Evolutionary conservation across 768 basidiomycete genomes (phyloP), one percentile per base, ranked within the genome.

Genomic region (Phylloporus arenicola): DNA sequence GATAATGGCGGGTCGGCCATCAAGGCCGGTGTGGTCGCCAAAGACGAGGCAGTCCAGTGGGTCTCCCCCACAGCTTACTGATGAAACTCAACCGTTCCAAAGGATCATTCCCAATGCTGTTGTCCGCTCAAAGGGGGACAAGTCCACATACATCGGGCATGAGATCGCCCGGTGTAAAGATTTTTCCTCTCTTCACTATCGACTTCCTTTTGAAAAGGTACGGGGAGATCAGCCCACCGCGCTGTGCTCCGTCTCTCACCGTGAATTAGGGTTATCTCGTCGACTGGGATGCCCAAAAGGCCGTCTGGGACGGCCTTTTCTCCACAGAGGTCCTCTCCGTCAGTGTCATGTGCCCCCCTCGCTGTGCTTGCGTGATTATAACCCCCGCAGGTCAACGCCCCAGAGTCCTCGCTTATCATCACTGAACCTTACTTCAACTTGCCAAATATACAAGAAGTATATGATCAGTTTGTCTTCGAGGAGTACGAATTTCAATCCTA

Each of bases 341-440:
- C 65, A 63, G 74, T 64, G 16, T 29, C 39, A 24, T 27, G 42
- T 39, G 25, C 39, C 16, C 22, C 14, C 4, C 35, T 25, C 40
- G 3, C 37, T 31, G 50, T 56, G 37, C 24, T 13, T 46, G 45
- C 27, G 29, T 43, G 8, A 43, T 42, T 58, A 50, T 44, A 51
- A 40, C 51, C 49, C 56, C 48, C 19, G 35, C 56, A 94, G 92
- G 71, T 91, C 49, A 80, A 90, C 61, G 82, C 91, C 0, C 71
- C 81, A 1, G 75, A 80, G 45, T 81, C 86, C 0, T 83, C 87
- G 4, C 72, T 97, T 31, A 72, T 97, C 43, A 79, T 97, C 49
- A 96, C 95, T 6, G 94, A 97, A 69, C 92, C 94, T 6, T 91
- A 90, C 64, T 89, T 95, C 77, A 93, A 97, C 70, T 73, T 94